A percentile compares a stretch with the other conserved stretches of the same genome.
These are phyloP conservation scores for Fusarium sp. DNA, from an alignment of 2,329 filamentous ascomycete species.

Conservation along the genomic window DNA sequence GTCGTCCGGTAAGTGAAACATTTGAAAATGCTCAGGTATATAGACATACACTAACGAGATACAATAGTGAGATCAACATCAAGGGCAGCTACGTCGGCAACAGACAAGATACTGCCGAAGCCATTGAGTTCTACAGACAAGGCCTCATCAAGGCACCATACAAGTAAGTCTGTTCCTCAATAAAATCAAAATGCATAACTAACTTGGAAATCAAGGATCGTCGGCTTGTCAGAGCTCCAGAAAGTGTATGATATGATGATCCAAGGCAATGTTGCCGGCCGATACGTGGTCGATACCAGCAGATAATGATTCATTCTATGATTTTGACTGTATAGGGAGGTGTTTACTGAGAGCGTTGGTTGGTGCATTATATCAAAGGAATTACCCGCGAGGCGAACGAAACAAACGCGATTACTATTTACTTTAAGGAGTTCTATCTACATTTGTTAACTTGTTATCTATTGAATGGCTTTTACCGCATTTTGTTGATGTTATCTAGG, in stretches of 20 bases:
- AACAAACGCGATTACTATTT: background rate
- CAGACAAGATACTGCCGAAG: slow-evolving; percentile 84
- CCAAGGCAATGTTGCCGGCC: slow-evolving; percentile 74
- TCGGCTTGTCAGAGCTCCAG: slow-evolving; percentile 81
- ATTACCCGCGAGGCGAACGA: too few species aligned
- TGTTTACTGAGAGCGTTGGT: background rate
- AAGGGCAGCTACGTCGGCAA: slow-evolving; percentile 93
- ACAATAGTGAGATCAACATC: slow-evolving; percentile 81
- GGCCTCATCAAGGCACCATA: slow-evolving; percentile 86
- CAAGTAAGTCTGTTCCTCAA: slow-evolving; percentile 61
- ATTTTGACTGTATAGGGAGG: background rate
- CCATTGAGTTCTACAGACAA: slow-evolving; percentile 85
- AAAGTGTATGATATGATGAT: slow-evolving; percentile 80
- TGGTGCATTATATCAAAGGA: background rate
- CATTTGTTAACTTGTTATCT: background rate
- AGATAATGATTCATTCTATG: slow-evolving; percentile 55
- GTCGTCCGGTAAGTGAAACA: slow-evolving; percentile 65
- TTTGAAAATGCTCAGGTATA: rapidly evolving
- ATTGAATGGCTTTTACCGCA: background rate
- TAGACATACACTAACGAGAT: background rate
- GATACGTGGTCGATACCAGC: slow-evolving; percentile 80
- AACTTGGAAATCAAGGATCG: slow-evolving; percentile 57
- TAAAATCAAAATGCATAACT: background rate
- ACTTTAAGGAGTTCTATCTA: background rate
- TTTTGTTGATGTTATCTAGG: background rate